Base-by-base conservation (phyloP, 805 yeast species). In the Metschnikowia chrysomelidarum region DNA sequence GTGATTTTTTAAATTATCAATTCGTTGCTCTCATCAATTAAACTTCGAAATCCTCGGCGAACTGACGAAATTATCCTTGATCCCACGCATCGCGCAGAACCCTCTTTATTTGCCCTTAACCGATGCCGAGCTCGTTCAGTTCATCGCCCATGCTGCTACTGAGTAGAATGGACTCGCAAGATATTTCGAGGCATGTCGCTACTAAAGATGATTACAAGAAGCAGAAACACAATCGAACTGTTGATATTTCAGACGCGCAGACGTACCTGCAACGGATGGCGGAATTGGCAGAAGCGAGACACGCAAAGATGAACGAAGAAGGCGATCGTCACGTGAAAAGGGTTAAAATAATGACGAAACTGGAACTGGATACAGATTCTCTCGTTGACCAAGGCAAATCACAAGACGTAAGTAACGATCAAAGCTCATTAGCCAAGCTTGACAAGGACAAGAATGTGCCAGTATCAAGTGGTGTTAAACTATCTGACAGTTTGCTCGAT, bases 401-500 rank as follows among this genome's bases (percentile, higher is more conserved):
- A 17, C 19, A 24, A 13, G 25, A 5, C 14, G 11, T 12, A 15
- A 19, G 12, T 14, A 12, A 12, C 6, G 12, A 25, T 13, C 17
- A 4, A 14, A 15, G n/a, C 19, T 9, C 11, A 18, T 2, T 7
- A 15, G 22, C 8, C 17, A 22, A n/a, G 26, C 14, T 3, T 3
- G n/a, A 7, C 7, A 23, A 11, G 18, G 25, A n/a, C 23, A n/a
- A n/a, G n/a, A 7, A 9, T 13, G 27, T 15, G 4, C 34, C 30
- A 2, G 18, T 25, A 2, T 14, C 27, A 4, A 36, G 23, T 13
- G 40, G 40, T 5, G 15, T 36, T 7, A 14, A 21, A 12, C 30
- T 79, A 15, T 64, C 77, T 0, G 71, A 70, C 37, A 71, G 60
- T 15, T 59, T 68, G 10, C 59, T 80, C 5, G 72, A 75, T 34